phyloP scores from a whole-genome alignment of 2,329 filamentous ascomycete genomes.

The Stachybotrys chartarum region DNA sequence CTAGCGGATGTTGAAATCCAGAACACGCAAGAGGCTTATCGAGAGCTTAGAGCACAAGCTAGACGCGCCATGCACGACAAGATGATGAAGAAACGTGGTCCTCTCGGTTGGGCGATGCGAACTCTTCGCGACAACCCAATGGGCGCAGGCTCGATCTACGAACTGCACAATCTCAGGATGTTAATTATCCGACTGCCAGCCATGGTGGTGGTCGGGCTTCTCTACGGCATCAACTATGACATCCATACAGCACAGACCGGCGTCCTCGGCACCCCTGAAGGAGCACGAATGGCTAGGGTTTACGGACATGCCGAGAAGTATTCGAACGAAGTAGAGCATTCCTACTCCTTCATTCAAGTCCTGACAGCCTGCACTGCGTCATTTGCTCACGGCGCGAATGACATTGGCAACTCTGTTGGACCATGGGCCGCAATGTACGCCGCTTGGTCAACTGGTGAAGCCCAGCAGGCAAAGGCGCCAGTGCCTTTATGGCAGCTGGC shows the following conservation, averaged over 20 bases:
- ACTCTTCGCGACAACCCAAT: conserved; percentile 67
- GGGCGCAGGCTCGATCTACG: conserved; percentile 66
- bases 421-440: conserved; percentile 65
- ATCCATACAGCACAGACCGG: conserved; percentile 72
- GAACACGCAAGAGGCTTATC: conserved; percentile 46
- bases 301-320: conserved; percentile 60
- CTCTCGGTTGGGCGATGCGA: conserved; percentile 77
- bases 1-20: conserved; percentile 6
- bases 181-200: conserved; percentile 62
- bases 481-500: conserved; percentile 74
- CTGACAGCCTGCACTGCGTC: conserved; percentile 65
- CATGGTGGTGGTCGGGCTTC: conserved; percentile 50
- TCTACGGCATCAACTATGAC: conserved; percentile 77
- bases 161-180: conserved; percentile 61
- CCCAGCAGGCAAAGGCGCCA: conserved; percentile 52
- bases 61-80: conserved; percentile 54
- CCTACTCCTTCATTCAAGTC: conserved; percentile 60
- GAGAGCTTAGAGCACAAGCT: conserved; percentile 51
- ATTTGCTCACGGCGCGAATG: conserved; percentile 71
- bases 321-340: conserved; percentile 64
- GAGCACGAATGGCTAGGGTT: conserved; percentile 51
- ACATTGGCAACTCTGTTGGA: conserved; percentile 65
- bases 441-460: conserved; percentile 57
- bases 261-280: conserved; percentile 64
- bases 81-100: conserved; percentile 55